Evolutionary conservation across 768 basidiomycete species (phyloP).

Genomic region (Kwoniella newhampshirensis): DNA sequence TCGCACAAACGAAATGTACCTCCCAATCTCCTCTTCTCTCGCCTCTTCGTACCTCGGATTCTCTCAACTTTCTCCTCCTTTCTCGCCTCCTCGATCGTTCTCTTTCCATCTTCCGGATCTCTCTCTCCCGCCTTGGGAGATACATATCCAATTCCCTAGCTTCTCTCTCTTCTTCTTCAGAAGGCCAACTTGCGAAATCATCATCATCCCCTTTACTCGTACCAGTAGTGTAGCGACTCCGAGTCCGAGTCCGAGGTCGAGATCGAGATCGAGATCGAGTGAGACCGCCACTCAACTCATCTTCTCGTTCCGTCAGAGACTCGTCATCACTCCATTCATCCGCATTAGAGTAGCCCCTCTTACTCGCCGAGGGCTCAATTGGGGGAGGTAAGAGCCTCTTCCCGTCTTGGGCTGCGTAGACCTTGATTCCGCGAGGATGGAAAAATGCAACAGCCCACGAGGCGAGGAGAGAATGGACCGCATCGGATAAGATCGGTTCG

Average conservation of each 20-base stretch:
- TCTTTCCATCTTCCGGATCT: slow-evolving; percentile 27
- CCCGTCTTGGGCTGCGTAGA: slow-evolving; percentile 41
- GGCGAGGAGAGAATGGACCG: slow-evolving; percentile 40
- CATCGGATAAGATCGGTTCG: slow-evolving; percentile 31
- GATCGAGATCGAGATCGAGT: slow-evolving; percentile 1
- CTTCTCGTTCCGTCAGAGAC: no score
- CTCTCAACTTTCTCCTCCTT: slow-evolving; percentile 17
- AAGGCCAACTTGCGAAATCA: no score
- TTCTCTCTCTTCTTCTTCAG: slow-evolving; percentile 26
- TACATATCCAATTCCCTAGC: slow-evolving; percentile 37
- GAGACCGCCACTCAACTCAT: no score
- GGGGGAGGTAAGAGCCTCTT: slow-evolving; percentile 33
- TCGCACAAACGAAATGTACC: slow-evolving; percentile 38
- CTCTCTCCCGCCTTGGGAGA: slow-evolving; percentile 38
- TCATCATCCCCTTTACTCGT: slow-evolving; percentile 13
- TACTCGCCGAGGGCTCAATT: slow-evolving; percentile 24
- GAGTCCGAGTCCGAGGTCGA: background rate
- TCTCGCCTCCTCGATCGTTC: slow-evolving; percentile 30
- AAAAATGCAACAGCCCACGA: slow-evolving; percentile 48
- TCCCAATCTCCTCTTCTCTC: slow-evolving; percentile 39
- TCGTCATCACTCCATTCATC: slow-evolving; percentile 36
- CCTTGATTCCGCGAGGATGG: slow-evolving; percentile 40
- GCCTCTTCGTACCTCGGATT: slow-evolving; percentile 9
- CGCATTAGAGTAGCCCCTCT: slow-evolving; percentile 23
- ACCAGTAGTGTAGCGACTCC: no score